These are phyloP conservation scores for Basidiobolus meristosporus DNA, from an alignment of 371 early-diverging fungal genomes.

Conservation along the genomic window DNA sequence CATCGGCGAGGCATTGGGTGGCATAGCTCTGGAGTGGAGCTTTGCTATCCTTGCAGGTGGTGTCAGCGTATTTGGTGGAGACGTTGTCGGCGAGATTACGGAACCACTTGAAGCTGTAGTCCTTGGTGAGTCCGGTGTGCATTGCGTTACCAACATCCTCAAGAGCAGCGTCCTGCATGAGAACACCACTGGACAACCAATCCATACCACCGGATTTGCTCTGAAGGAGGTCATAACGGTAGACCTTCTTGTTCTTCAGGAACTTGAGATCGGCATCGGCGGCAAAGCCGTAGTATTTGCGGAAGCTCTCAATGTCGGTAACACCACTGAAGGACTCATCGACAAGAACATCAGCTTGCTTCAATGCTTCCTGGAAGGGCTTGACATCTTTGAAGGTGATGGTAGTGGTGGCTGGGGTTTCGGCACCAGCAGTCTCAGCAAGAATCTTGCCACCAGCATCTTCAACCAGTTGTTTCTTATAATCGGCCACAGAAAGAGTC, in stretches of 20 bases:
- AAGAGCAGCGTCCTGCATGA: slow-evolving; percentile 41
- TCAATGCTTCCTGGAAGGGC: slow-evolving; percentile 27
- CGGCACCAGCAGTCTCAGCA: too few species aligned
- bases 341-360: slow-evolving; percentile 43
- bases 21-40: too few species aligned
- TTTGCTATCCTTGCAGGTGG: too few species aligned
- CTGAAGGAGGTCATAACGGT: slow-evolving; percentile 41
- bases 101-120: too few species aligned
- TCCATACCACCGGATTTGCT: slow-evolving; percentile 34
- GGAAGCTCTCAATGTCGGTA: slow-evolving; percentile 17
- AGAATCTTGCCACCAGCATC: slow-evolving; percentile 42
- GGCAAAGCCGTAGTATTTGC: slow-evolving; percentile 26
- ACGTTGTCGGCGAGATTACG: too few species aligned
- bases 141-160: slow-evolving; percentile 46
- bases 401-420: slow-evolving; percentile 6
- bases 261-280: slow-evolving; percentile 28
- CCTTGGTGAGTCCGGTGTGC: too few species aligned
- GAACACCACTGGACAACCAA: slow-evolving; percentile 54
- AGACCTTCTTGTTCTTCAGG: slow-evolving; percentile 33
- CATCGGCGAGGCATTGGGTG: too few species aligned
- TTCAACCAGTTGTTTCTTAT: slow-evolving; percentile 30
- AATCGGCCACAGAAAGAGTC: slow-evolving; percentile 26
- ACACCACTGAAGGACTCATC: slow-evolving; percentile 47
- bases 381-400: slow-evolving; percentile 13
- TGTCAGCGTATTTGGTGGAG: too few species aligned